Conservation (phyloP, 495 filamentous ascomycete species). For the Jackrogersella minutella region DNA sequence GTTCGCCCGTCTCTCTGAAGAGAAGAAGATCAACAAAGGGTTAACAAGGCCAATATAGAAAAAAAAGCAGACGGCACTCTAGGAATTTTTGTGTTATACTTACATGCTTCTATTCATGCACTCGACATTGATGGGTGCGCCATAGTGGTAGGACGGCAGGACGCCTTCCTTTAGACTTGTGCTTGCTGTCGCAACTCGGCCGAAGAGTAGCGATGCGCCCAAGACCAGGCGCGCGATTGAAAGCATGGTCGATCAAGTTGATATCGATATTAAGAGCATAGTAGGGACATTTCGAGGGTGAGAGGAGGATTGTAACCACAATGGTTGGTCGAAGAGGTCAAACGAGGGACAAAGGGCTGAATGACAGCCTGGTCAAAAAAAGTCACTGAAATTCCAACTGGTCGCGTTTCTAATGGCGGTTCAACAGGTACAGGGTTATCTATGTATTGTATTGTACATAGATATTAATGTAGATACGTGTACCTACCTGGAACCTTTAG, state of each 20-base stretch:
- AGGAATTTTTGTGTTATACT: slow-evolving; percentile 37
- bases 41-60: too few relatives aligned
- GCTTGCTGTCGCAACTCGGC: slow-evolving; percentile 28
- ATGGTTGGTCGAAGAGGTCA: slow-evolving; percentile 2
- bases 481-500: neutral
- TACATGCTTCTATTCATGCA: slow-evolving; percentile 67
- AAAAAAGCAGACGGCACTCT: too few relatives aligned
- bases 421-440: too few relatives aligned
- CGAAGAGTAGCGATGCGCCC: slow-evolving; percentile 21
- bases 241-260: slow-evolving; percentile 29
- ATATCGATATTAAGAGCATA: slow-evolving; percentile 11
- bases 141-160: slow-evolving; percentile 59
- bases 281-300: slow-evolving; percentile 29
- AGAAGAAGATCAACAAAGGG: neutral
- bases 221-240: slow-evolving; percentile 25
- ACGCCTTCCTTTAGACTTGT: slow-evolving; percentile 30
- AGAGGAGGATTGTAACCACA: slow-evolving; percentile 6
- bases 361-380: slow-evolving; percentile 29
- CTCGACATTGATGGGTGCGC: slow-evolving; percentile 57
- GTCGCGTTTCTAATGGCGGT: slow-evolving; percentile 13
- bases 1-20: slow-evolving; percentile 67
- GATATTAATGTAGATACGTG: neutral
- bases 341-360: slow-evolving; percentile 36
- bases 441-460: neutral
- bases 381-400: too few relatives aligned